Conservation (phyloP, 2,329 filamentous ascomycete genomes). For the Seiridium unicorne region DNA sequence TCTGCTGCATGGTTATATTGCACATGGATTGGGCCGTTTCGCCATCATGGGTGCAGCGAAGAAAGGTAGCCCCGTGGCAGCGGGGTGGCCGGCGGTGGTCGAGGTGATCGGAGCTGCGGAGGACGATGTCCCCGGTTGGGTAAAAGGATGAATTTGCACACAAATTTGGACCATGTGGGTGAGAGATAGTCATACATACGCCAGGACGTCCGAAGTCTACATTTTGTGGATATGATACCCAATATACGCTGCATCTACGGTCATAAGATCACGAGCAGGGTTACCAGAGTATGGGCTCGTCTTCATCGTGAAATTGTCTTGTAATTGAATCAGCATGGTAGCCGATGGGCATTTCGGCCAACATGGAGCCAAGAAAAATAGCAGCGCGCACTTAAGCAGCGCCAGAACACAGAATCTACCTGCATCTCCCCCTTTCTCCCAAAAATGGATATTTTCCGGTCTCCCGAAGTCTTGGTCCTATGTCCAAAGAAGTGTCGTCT, state of each 20-base stretch:
- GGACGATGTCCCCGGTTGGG: constrained; percentile 73
- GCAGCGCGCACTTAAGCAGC: not conserved
- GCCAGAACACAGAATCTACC: no score
- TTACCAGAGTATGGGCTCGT: not conserved
- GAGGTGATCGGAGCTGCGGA: constrained; percentile 62
- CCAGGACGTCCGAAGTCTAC: no score
- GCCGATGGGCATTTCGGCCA: not conserved
- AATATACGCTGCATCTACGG: not conserved
- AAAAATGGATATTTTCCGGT: no score
- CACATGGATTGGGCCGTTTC: constrained; percentile 73
- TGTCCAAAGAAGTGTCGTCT: not conserved
- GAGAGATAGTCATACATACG: no score
- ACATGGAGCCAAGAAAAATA: not conserved
- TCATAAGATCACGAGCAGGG: no score
- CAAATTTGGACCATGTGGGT: no score
- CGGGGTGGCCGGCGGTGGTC: constrained; percentile 76
- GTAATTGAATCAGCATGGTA: constrained; percentile 1
- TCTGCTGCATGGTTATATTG: constrained; percentile 79
- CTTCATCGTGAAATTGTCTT: not conserved
- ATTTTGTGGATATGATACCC: not conserved
- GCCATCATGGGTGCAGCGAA: constrained; percentile 77
- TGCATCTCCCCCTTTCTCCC: no score
- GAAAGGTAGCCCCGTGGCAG: constrained; percentile 60
- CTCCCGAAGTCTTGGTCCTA: not conserved
- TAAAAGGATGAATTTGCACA: constrained; percentile 38